These are phyloP conservation scores for Rhodotorula mucilaginosa DNA, from an alignment of 1,284 basidiomycete species.

Conservation along the genomic window DNA sequence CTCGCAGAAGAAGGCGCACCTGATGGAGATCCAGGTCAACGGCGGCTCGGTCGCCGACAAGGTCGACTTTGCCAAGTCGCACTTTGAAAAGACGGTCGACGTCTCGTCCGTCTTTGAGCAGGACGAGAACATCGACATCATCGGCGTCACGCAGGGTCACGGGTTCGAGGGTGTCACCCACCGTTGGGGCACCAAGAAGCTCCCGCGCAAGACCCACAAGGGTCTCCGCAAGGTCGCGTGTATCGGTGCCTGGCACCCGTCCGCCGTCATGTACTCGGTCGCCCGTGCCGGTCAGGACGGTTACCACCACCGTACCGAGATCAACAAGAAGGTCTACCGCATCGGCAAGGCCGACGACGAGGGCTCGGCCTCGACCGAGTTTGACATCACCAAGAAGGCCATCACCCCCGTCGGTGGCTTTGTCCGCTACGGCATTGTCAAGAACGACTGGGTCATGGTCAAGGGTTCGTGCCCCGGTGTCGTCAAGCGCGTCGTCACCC, in stretches of 20 bases:
- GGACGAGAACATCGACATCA: slow-evolving; percentile 95
- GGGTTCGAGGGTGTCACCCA: slow-evolving; percentile 99
- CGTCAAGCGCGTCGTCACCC: slow-evolving; percentile 95
- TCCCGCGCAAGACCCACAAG: slow-evolving; percentile 98
- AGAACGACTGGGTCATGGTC: slow-evolving; percentile 96
- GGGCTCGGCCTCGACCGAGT: slow-evolving; percentile 86
- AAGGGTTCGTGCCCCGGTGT: slow-evolving; percentile 83
- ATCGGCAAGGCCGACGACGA: slow-evolving; percentile 79
- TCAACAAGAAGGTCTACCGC: slow-evolving; percentile 99
- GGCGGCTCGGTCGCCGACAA: slow-evolving; percentile 96
- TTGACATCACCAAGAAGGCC: slow-evolving; percentile 84
- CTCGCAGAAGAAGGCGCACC: slow-evolving; percentile 98
- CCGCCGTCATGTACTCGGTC: slow-evolving; percentile 98
- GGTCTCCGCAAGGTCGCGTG: slow-evolving; percentile 82
- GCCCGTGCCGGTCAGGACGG: slow-evolving; percentile 96
- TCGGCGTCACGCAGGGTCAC: slow-evolving; percentile 99
- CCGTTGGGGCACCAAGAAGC: slow-evolving; percentile 97
- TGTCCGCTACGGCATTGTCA: slow-evolving; percentile 97
- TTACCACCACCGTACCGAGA: slow-evolving; percentile 91
- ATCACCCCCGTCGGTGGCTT: slow-evolving; percentile 99
- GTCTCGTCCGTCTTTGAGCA: slow-evolving; percentile 86
- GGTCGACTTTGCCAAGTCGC: slow-evolving; percentile 89
- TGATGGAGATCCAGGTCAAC: slow-evolving; percentile 99
- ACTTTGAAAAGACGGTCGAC: slow-evolving; percentile 97
- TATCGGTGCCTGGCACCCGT: slow-evolving; percentile 72